Base-by-base conservation (phyloP, 176 grass and related monocot genomes). In the Elymus sibiricus region DNA sequence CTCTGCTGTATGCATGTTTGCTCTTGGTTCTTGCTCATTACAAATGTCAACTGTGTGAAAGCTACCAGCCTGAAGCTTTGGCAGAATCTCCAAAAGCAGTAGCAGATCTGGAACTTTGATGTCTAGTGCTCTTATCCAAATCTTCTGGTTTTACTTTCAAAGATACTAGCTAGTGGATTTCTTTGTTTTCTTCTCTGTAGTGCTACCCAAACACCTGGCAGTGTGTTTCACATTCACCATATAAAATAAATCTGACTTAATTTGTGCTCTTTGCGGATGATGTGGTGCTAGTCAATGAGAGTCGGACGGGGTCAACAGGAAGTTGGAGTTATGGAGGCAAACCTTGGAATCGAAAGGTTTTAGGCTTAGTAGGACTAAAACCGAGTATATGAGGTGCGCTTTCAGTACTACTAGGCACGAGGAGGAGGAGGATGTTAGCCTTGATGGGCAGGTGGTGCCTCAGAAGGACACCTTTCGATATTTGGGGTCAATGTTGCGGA, bases 51-150 rank as follows among this genome's bases (percentile, higher is more conserved):
- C 58, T 87, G 22, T 74, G 34, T 79, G 58, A 31, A 12, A 79
- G 58, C 58, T 79, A 66, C 80, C 9, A 39, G 22, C 32, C 34
- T 86, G 15, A 77, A 82, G 62, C 78, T 70, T 81, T 35, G 17
- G 65, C 70, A 82, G 67, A 87, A 87, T 87, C 84, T 83, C 67
- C 7, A 56, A 90, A 90, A 90, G 84, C 56, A 56, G 12, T 34
- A 34, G 63, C 51, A 90, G 73, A 26, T 43, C 42, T 71, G 5
- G 28, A 81, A 83, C 76, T 63, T 79, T 83, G 89, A 47, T 83
- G 79, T 80, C 59, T 58, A 86, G 71, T 71, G 79, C 42, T 82
- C 84, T 79, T 67, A 78, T 79, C 89, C 80, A 90, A 83, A 83
- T 83, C 80, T 90, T 87, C 26, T 46, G 26, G 24, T 28, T 70